Evolutionary conservation across 1,139 yeast genomes (phyloP), one percentile per base, ranked within the genome.

Genomic region (Tardiomyces depauwii): DNA sequence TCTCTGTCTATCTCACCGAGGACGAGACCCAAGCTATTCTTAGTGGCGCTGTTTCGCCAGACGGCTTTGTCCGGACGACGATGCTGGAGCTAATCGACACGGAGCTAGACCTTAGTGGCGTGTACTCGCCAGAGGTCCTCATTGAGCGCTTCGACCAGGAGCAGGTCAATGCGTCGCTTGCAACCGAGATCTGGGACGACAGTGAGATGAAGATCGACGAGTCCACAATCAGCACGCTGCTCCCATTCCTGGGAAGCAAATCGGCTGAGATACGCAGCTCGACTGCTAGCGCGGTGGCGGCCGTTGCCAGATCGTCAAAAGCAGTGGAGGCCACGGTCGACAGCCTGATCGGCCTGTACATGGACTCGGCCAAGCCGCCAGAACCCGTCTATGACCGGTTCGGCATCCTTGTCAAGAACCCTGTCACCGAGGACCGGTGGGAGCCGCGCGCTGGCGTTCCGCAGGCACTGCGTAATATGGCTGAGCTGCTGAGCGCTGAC

Each of bases 111-210:
- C 66, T 91, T n/a, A 72, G 77, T 0, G 72, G 68, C 41, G 55
- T 77, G 59, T 77, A 75, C 57, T 48, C 82, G 25, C 77, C 73
- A 48, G 94, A 89, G 61, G 65, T 91, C 30, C 89, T 85, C 79
- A 80, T 93, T 49, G 75, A 85, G 18, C 74, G 77, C 49, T 88
- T 82, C 60, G 96, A 88, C 59, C 80, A 78, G 43, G 88, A 82
- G 47, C 73, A 71, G 14, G 67, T 72, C 21, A 78, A 80, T 49
- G 73, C 80, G 14, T 82, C 78, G 41, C 58, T 82, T 30, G 96
- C 97, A 0, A 66, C 67, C 25, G 82, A 91, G 2, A 83, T 93
- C 49, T 93, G 96, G 96, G 74, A 76, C 30, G 96, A 88, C 54
- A 86, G 80, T 58, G 71, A 70, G 1, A 75, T 86, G 51, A 51